Evolutionary conservation across 768 basidiomycete genomes (phyloP).

Genomic region (Lactarius psammicola): DNA sequence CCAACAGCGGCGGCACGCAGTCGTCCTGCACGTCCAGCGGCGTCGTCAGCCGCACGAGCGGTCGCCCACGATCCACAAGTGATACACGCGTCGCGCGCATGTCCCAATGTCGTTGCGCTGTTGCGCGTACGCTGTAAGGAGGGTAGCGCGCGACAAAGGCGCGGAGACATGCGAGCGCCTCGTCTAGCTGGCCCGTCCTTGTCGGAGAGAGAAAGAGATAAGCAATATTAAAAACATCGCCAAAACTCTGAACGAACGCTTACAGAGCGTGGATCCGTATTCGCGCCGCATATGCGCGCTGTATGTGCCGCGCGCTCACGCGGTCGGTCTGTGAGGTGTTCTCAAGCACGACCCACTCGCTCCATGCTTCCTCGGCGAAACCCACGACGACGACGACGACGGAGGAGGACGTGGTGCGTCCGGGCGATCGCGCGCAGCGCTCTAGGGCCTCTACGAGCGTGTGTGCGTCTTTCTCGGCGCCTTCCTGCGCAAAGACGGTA

Average conservation of each 20-base stretch:
- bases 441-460: constrained; percentile 68
- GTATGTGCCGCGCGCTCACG: constrained; percentile 51
- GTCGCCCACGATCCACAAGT: constrained; percentile 52
- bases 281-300: constrained; percentile 66
- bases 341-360: constrained; percentile 56
- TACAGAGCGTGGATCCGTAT: constrained; percentile 65
- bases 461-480: constrained; percentile 49
- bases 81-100: constrained; percentile 53
- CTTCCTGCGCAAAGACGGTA: constrained; percentile 45
- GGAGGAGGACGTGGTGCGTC: constrained; percentile 36
- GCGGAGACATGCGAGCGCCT: constrained; percentile 56
- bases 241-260: not conserved
- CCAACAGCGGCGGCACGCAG: constrained; percentile 72
- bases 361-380: constrained; percentile 67
- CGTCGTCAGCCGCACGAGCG: constrained; percentile 70
- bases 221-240: too few relatives aligned
- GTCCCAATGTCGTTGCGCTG: constrained; percentile 30
- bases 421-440: constrained; percentile 52
- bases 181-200: constrained; percentile 51
- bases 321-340: constrained; percentile 33
- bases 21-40: constrained; percentile 66
- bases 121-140: constrained; percentile 46
- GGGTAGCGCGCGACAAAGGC: constrained; percentile 66
- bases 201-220: not conserved
- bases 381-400: too few relatives aligned